Evolutionary conservation across 495 filamentous ascomycete genomes (phyloP).

Genomic region (Neurospora sp.): DNA sequence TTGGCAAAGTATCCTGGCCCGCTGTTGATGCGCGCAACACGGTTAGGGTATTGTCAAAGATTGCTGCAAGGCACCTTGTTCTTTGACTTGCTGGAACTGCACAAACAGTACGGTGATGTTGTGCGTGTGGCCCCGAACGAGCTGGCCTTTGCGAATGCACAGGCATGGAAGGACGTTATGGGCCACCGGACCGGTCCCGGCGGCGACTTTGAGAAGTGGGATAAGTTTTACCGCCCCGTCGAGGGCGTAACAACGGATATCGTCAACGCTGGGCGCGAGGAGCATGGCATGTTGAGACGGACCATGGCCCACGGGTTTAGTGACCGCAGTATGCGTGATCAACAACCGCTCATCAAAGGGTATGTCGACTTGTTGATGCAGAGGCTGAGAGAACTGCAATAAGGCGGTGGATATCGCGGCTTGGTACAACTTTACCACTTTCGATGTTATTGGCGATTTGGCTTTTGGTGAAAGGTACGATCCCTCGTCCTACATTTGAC

Average conservation of each 20-base stretch:
- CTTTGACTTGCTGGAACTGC: constrained; percentile 33
- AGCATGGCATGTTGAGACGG: constrained; percentile 34
- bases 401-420: constrained; percentile 32
- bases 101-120: constrained; percentile 40
- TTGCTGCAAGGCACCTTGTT: constrained; percentile 26
- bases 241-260: constrained; percentile 19
- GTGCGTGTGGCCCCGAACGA: constrained; percentile 46
- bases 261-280: constrained; percentile 23
- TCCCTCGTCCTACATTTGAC: not conserved
- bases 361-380: constrained; percentile 39
- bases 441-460: constrained; percentile 53
- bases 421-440: constrained; percentile 52
- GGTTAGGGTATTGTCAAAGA: constrained; percentile 21
- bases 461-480: constrained; percentile 41
- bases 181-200: constrained; percentile 26
- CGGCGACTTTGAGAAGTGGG: constrained; percentile 23
- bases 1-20: constrained; percentile 42
- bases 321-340: constrained; percentile 35
- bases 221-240: constrained; percentile 21
- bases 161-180: constrained; percentile 49
- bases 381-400: constrained; percentile 25
- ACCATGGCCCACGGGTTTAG: constrained; percentile 46
- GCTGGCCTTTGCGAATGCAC: constrained; percentile 36
- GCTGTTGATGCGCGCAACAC: constrained; percentile 26
- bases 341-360: constrained; percentile 33